Evolutionary conservation across 2,329 filamentous ascomycete species (phyloP).

Genomic region (Cladorrhinum sp.): DNA sequence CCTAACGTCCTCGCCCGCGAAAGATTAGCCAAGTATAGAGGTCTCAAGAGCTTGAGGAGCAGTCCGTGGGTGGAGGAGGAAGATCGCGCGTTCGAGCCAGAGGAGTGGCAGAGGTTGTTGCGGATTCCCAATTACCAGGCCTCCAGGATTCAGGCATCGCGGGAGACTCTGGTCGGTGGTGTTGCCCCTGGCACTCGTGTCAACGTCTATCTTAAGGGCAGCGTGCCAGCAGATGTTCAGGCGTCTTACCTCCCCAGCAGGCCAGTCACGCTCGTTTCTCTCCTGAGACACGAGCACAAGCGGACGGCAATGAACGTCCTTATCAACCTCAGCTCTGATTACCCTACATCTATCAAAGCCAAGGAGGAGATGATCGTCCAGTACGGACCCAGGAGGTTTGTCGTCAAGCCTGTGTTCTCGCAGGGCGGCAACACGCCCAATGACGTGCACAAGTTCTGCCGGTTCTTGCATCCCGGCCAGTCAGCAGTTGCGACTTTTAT

Average conservation of each 20-base stretch:
- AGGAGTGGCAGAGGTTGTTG: slow-evolving; percentile 83
- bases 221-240: slow-evolving; percentile 42
- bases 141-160: slow-evolving; percentile 69
- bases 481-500: slow-evolving; percentile 87
- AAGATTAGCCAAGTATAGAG: slow-evolving; percentile 80
- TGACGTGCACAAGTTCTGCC: slow-evolving; percentile 94
- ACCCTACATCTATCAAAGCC: slow-evolving; percentile 73
- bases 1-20: slow-evolving; percentile 84
- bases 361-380: slow-evolving; percentile 93
- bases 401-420: slow-evolving; percentile 89
- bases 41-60: slow-evolving; percentile 84
- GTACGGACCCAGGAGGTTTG: slow-evolving; percentile 80
- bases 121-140: slow-evolving; percentile 88
- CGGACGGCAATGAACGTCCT: slow-evolving; percentile 85
- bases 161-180: slow-evolving; percentile 86
- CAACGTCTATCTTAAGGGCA: slow-evolving; percentile 67
- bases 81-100: slow-evolving; percentile 81
- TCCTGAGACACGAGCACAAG: slow-evolving; percentile 94
- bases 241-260: slow-evolving; percentile 49
- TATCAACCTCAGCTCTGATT: slow-evolving; percentile 78
- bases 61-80: slow-evolving; percentile 88
- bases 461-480: slow-evolving; percentile 85
- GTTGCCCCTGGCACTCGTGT: slow-evolving; percentile 82
- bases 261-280: slow-evolving; percentile 76
- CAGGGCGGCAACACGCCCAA: slow-evolving; percentile 87